Evolutionary conservation across 805 yeast species (phyloP).

Genomic region (Saccharomycopsis fermentans): DNA sequence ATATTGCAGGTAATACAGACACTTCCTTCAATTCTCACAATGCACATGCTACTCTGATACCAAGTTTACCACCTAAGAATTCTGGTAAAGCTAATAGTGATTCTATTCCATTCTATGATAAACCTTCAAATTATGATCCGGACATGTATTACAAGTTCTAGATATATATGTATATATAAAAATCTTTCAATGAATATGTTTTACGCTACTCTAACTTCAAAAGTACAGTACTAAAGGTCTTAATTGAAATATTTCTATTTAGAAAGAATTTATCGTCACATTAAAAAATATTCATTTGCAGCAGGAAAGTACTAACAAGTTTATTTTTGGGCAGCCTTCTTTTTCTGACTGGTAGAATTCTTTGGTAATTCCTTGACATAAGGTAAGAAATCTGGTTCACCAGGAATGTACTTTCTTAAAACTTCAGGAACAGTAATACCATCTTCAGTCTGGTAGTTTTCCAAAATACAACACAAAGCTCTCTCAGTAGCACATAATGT

Average conservation of each 20-base stretch:
- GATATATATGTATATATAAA: neutral
- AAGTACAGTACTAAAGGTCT: neutral
- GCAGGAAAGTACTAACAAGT: neutral
- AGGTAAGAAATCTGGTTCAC: slow-evolving; percentile 96
- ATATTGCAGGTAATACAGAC: slow-evolving; percentile 5
- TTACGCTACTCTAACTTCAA: neutral
- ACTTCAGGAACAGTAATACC: slow-evolving; percentile 93
- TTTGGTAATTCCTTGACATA: slow-evolving; percentile 85
- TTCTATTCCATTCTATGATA: slow-evolving; percentile 33
- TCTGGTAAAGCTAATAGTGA: neutral
- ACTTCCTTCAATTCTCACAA: neutral
- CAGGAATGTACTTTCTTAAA: slow-evolving; percentile 91
- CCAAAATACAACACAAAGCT: slow-evolving; percentile 93
- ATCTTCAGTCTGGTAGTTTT: slow-evolving; percentile 96
- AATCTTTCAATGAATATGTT: no score
- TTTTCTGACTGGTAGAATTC: slow-evolving; percentile 76
- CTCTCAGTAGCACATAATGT: slow-evolving; percentile 97
- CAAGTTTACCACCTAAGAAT: slow-evolving; percentile 7
- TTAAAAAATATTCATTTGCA: neutral
- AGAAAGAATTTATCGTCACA: neutral
- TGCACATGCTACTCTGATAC: slow-evolving; percentile 3
- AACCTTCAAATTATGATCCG: slow-evolving; percentile 42
- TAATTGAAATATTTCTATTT: neutral
- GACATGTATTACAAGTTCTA: slow-evolving; percentile 30
- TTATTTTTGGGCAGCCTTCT: slow-evolving; percentile 36